Percentiles rank a stretch among this genome's conserved stretches.
phyloP scores from a whole-genome alignment of 2,329 filamentous ascomycete genomes.

The Colletotrichum cereale region DNA sequence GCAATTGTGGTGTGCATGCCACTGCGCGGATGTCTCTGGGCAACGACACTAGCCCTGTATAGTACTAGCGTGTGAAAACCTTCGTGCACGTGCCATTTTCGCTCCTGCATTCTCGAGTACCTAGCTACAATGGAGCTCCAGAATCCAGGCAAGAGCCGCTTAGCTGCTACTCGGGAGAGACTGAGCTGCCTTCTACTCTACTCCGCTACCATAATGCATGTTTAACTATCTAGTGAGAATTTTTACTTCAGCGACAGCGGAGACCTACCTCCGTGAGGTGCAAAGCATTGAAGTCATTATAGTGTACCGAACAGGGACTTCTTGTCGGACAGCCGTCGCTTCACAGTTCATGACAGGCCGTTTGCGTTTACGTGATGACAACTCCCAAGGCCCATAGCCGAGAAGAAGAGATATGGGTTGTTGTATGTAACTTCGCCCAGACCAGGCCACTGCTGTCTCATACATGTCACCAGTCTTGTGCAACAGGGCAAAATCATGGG shows the following conservation, averaged over 20 bases:
- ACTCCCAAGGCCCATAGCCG: neutral
- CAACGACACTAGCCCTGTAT: conserved; percentile 20
- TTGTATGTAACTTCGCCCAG: too few relatives aligned
- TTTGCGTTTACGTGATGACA: neutral
- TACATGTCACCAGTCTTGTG: neutral
- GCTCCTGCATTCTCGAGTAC: conserved; percentile 4
- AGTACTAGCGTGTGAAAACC: conserved; percentile 15
- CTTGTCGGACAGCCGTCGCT: neutral
- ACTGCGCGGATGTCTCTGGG: conserved; percentile 18
- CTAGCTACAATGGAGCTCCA: neutral
- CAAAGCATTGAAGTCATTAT: neutral
- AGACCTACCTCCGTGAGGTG: too few relatives aligned
- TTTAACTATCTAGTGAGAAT: neutral
- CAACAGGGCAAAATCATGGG: neutral
- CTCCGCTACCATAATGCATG: neutral
- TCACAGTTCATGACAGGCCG: neutral
- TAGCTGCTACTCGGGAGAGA: neutral
- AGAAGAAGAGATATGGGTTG: neutral
- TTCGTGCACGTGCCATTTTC: conserved; percentile 22
- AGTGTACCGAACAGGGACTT: neutral
- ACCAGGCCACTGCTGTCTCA: neutral
- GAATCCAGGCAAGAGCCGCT: neutral
- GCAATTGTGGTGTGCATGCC: conserved; percentile 27
- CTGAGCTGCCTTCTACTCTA: neutral
- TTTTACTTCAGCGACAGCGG: neutral